Evolutionary conservation across 1,284 basidiomycete species (phyloP).

Genomic region (Pseudozyma hubeiensis): DNA sequence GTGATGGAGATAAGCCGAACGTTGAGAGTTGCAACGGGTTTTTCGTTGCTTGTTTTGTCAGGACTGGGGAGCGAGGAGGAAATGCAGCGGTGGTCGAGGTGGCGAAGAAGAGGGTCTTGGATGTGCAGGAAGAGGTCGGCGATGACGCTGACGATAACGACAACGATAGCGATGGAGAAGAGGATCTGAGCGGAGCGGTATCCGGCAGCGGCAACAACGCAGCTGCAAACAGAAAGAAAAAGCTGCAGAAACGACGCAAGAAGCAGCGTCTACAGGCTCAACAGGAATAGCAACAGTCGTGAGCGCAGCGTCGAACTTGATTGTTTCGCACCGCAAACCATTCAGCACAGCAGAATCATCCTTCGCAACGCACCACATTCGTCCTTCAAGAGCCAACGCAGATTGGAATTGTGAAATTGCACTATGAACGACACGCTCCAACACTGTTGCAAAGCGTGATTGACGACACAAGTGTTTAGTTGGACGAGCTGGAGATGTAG

Average conservation of each 20-base stretch:
- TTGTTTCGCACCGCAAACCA: no score
- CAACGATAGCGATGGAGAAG: not conserved
- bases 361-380: no score
- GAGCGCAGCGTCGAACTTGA: not conserved
- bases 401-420: not conserved
- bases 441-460: not conserved
- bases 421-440: not conserved
- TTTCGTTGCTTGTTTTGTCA: conserved; percentile 60
- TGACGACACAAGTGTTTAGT: conserved; percentile 19
- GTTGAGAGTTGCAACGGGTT: conserved; percentile 59
- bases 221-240: conserved; percentile 40
- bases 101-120: not conserved
- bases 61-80: conserved; percentile 1
- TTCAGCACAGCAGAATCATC: no score
- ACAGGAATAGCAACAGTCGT: not conserved
- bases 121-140: not conserved
- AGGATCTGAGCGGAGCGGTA: no score
- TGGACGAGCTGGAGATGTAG: conserved; percentile 59
- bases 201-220: conserved; percentile 3
- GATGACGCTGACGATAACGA: not conserved
- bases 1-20: conserved; percentile 18
- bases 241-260: conserved; percentile 32
- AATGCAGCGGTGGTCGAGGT: not conserved
- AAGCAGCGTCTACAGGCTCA: conserved; percentile 25
- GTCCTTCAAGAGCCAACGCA: no score